A percentile compares a stretch with the other conserved stretches of the same genome.
Conservation (phyloP, 2,329 filamentous ascomycete genomes). For the Claviceps monticola region DNA sequence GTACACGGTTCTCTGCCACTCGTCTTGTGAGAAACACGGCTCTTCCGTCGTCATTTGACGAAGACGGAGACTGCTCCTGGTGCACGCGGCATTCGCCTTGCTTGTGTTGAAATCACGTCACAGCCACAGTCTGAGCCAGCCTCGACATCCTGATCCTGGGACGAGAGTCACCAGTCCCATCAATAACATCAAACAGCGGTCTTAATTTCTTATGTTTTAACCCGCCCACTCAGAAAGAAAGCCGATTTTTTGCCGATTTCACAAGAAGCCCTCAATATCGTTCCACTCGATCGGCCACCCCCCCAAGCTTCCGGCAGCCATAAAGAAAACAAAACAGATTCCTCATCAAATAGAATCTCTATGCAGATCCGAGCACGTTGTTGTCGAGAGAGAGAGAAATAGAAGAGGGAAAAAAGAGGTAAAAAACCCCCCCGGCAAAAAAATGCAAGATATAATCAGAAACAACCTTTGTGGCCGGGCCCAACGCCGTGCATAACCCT, state of each 20-base stretch:
- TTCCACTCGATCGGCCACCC: no score
- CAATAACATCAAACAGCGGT: no score
- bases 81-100: no score
- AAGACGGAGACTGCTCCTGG: no score
- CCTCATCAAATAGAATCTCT: conserved; percentile 9
- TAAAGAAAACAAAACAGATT: conserved; percentile 8
- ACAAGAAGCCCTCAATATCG: neutral
- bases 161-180: no score
- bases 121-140: no score
- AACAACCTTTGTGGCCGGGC: conserved; percentile 1
- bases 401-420: neutral
- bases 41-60: no score
- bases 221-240: neutral
- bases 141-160: no score
- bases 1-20: no score
- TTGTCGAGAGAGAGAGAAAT: conserved; percentile 8
- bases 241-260: neutral
- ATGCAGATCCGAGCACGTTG: conserved; percentile 17
- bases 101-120: no score
- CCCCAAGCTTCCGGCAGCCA: neutral
- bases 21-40: no score
- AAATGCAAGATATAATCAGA: neutral
- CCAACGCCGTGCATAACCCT: conserved; percentile 8
- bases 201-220: neutral
- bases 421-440: neutral